phyloP scores from a whole-genome alignment of 2,329 filamentous ascomycete genomes.

The Aspergillus ustus region DNA sequence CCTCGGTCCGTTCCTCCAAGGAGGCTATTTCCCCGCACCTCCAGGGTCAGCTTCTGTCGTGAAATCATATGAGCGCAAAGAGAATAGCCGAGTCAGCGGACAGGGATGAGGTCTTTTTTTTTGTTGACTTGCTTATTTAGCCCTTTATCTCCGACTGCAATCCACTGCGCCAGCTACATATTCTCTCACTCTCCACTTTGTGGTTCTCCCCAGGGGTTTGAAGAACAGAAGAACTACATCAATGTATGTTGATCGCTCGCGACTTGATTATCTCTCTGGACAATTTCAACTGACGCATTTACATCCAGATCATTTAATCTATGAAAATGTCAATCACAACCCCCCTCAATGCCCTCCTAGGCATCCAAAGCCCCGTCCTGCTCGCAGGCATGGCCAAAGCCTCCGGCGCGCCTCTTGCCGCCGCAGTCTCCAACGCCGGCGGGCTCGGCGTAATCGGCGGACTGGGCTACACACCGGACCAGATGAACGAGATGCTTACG shows the following conservation, averaged over 20 bases:
- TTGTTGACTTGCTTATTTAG: neutral
- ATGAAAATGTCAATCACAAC: constrained; percentile 66
- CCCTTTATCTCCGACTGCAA: neutral
- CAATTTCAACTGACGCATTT: neutral
- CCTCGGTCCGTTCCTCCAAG: constrained; percentile 15
- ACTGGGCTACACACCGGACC: constrained; percentile 71
- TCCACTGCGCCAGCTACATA: no score
- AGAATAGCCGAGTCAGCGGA: neutral
- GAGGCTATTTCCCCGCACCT: constrained; percentile 17
- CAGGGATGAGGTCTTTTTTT: neutral
- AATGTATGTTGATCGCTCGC: neutral
- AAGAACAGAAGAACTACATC: neutral
- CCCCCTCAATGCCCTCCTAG: constrained; percentile 76
- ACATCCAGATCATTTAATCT: neutral
- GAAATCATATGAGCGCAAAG: constrained; percentile 1
- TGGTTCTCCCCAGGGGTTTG: neutral
- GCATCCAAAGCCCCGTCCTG: constrained; percentile 85
- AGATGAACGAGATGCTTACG: constrained; percentile 78
- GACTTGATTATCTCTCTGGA: neutral
- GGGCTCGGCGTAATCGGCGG: constrained; percentile 71
- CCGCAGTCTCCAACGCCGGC: constrained; percentile 86
- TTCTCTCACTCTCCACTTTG: neutral
- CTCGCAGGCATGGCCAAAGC: constrained; percentile 93
- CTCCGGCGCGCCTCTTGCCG: constrained; percentile 76
- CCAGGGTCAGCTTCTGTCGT: neutral